These are phyloP conservation scores for Plectranthus barbatus DNA, from an alignment of 257 asterid genomes.

Conservation along the genomic window DNA sequence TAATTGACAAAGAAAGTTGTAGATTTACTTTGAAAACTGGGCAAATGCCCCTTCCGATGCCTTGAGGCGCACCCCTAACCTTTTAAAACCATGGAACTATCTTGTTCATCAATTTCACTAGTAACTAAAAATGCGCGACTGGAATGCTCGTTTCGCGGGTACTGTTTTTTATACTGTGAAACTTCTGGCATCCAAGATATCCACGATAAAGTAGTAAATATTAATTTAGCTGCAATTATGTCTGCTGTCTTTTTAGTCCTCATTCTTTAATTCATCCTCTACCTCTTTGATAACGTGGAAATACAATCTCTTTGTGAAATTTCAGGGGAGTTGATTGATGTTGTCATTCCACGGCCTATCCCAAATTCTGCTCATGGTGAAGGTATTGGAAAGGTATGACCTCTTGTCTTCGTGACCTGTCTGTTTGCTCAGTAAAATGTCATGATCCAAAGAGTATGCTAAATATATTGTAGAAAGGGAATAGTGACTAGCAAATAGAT, in stretches of 20 bases:
- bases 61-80: too few species aligned
- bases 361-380: conserved; percentile 20
- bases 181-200: not conserved
- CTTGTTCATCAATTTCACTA: not conserved
- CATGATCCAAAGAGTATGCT: not conserved
- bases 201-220: not conserved
- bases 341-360: conserved; percentile 57
- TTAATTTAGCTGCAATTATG: not conserved
- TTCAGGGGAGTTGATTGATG: conserved; percentile 54
- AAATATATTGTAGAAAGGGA: too few species aligned
- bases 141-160: not conserved
- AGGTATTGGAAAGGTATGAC: conserved; percentile 57
- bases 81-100: too few species aligned
- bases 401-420: not conserved
- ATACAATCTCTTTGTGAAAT: conserved; percentile 2
- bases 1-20: conserved; percentile 6
- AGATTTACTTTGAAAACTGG: not conserved
- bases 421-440: not conserved
- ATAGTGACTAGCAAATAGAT: too few species aligned
- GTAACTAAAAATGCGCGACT: not conserved
- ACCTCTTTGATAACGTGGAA: conserved; percentile 1
- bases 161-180: not conserved
- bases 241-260: not conserved
- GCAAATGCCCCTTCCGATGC: too few species aligned
- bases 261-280: not conserved